Evolutionary conservation across 805 yeast species (phyloP), one percentile per base, ranked within the genome.

Genomic region (Tetrapisispora namnaoensis): DNA sequence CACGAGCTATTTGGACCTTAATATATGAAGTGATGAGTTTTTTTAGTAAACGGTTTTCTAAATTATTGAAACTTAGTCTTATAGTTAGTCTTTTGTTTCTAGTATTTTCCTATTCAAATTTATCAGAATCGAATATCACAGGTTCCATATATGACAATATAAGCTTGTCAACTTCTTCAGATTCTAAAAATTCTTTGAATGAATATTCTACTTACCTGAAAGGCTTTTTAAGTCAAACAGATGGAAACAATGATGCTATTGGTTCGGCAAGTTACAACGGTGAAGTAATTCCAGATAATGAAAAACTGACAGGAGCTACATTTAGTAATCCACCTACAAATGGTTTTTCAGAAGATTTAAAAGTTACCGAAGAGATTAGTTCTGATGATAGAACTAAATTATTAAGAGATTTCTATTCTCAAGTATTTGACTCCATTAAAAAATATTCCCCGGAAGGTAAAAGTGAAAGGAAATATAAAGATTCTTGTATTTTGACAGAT

Each of bases 381-480:
- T 14, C 37, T n/a, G 17, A 16, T 24, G 30, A 45, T 5, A 45
- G 35, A 34, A 39, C 44, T 9, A 34, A 34, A 34, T n/a, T 24
- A 17, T 44, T 59, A 52, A 53, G 56, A 45, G 42, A 42, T 13
- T 64, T 64, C 44, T 64, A 57, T 47, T 49, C 51, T n/a, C 54
- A 54, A 20, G 61, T 65, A 8, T 56, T 63, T 47, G 54, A 55
- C 37, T 42, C 50, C 38, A 41, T 64, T 20, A 53, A 49, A 22
- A 48, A 54, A 30, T 51, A 51, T 46, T 59, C 67, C 2, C 63
- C 65, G 13, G 44, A 43, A 17, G 66, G 66, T 2, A 54, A 53
- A 40, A 47, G 59, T 8, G 54, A 51, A 28, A 54, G 55, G 37
- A 47, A 40, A 9, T 59, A 59, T 37, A 53, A 49, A 30, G 47